Evolutionary conservation across 352 stramenopile species (phyloP).

Genomic region (Detonula confervacea): DNA sequence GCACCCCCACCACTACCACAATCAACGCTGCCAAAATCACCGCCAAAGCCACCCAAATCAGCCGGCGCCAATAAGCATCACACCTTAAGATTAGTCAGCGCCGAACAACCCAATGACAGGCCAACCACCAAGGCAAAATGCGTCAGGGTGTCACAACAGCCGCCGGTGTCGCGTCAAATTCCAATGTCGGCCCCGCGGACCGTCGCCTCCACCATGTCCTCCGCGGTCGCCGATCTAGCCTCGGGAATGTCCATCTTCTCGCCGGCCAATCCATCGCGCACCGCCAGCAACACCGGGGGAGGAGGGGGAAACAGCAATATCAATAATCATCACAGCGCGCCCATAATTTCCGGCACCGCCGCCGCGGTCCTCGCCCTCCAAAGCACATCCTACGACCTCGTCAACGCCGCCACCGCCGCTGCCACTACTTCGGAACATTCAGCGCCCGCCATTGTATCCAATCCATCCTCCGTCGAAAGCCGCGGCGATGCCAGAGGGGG

Average conservation of each 20-base stretch:
- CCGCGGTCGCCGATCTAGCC: constrained; percentile 35
- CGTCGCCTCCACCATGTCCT: constrained; percentile 32
- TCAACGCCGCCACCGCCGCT: neutral
- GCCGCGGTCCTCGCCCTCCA: constrained; percentile 40
- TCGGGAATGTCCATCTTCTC: constrained; percentile 28
- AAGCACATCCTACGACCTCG: constrained; percentile 8
- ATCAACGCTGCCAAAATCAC: neutral
- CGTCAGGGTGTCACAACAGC: neutral
- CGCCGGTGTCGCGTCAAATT: neutral
- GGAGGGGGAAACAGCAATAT: neutral
- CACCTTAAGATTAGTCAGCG: neutral
- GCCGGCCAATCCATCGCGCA: neutral
- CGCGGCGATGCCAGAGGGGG: neutral
- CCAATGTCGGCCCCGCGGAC: neutral
- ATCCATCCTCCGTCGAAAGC: neutral
- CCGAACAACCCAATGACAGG: neutral
- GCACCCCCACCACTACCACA: neutral
- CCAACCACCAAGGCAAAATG: neutral
- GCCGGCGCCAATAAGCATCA: neutral
- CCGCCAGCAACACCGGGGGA: neutral
- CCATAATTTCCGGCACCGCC: constrained; percentile 52
- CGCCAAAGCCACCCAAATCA: neutral
- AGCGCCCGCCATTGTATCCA: neutral
- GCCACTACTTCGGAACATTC: neutral
- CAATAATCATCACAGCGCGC: constrained; percentile 12